A percentile compares a stretch with the other conserved stretches of the same genome.
Conservation (phyloP, 2,329 filamentous ascomycete species). For the Xylaria polymorpha region DNA sequence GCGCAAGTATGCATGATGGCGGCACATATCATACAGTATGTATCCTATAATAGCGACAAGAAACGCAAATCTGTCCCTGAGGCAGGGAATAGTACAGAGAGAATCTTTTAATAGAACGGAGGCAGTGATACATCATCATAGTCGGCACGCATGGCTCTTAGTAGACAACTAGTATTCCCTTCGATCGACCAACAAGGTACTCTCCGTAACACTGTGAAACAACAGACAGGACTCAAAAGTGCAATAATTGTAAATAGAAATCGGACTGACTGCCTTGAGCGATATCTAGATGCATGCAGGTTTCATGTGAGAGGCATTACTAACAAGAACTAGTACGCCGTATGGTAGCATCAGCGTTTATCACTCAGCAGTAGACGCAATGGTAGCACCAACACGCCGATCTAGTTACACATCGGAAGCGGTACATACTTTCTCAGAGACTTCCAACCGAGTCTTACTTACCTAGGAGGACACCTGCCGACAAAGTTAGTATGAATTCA, state of each 20-base stretch:
- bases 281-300: background rate
- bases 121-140: background rate
- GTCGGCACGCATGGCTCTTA: background rate
- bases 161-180: background rate
- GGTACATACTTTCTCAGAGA: background rate
- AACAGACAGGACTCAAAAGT: background rate
- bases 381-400: background rate
- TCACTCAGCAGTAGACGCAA: slow-evolving; percentile 18
- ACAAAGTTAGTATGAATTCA: background rate
- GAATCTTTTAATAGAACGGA: slow-evolving; percentile 19
- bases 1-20: background rate
- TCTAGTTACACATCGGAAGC: slow-evolving; percentile 19
- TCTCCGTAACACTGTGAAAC: background rate
- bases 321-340: slow-evolving; percentile 23
- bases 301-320: background rate
- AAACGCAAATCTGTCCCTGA: background rate
- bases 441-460: background rate
- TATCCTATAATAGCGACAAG: background rate
- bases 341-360: slow-evolving; percentile 27
- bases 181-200: background rate
- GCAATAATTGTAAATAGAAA: slow-evolving; percentile 14
- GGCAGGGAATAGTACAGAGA: background rate
- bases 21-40: background rate
- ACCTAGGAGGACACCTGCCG: background rate
- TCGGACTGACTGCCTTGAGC: background rate